phyloP scores from a whole-genome alignment of 176 grass and related monocot genomes.

The Bolboschoenus planiculmis region DNA sequence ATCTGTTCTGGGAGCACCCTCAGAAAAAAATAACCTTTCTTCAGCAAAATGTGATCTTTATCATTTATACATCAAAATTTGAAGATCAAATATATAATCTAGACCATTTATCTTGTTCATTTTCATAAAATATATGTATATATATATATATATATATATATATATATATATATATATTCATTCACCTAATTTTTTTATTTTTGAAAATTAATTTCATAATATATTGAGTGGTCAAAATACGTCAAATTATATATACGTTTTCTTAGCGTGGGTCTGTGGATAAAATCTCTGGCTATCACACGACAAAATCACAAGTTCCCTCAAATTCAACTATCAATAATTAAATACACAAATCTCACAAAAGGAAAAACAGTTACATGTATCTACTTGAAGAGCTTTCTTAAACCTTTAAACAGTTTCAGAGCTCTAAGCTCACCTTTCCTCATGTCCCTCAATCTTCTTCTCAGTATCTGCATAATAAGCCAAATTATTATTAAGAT shows the following conservation, averaged over 20 bases:
- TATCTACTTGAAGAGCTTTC: constrained; percentile 66
- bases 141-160: no score
- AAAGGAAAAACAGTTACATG: not conserved
- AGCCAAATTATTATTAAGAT: not conserved
- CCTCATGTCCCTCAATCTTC: constrained; percentile 87
- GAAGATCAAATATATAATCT: no score
- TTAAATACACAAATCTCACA: not conserved
- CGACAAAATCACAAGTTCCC: not conserved
- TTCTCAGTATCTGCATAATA: constrained; percentile 61
- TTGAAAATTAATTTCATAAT: not conserved
- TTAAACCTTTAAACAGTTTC: constrained; percentile 76
- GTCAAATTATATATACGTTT: not conserved
- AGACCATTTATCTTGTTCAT: no score
- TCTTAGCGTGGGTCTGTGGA: not conserved
- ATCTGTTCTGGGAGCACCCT: no score
- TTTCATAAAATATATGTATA: no score
- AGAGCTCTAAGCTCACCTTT: constrained; percentile 79
- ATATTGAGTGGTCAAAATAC: not conserved
- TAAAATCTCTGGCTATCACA: not conserved
- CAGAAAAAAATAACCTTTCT: no score
- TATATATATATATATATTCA: not conserved
- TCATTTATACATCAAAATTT: no score
- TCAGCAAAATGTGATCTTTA: no score
- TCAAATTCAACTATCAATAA: not conserved
- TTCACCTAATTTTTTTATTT: not conserved